A percentile compares a stretch with the other conserved stretches of the same genome.
Evolutionary conservation across 257 asterid genomes (phyloP).

Genomic region (Lavandula angustifolia): DNA sequence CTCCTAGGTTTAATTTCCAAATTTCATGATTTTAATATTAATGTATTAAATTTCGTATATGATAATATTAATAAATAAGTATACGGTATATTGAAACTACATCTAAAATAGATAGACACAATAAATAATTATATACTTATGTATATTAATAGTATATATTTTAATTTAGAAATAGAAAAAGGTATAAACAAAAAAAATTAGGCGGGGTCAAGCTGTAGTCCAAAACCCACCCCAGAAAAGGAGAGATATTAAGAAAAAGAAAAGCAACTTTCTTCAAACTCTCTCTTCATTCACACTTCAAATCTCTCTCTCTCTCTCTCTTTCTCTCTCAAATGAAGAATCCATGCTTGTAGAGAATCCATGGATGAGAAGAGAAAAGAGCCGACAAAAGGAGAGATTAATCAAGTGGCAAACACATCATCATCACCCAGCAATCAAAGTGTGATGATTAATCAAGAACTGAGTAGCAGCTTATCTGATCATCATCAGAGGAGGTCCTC

Average conservation of each 20-base stretch:
- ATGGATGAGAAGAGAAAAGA: conserved; percentile 36
- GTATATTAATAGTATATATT: too few species aligned
- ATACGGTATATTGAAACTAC: too few species aligned
- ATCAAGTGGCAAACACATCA: not conserved
- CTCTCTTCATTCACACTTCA: conserved; percentile 46
- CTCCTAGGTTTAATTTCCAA: not conserved
- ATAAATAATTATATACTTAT: too few species aligned
- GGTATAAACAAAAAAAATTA: conserved; percentile 21
- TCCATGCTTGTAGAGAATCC: conserved; percentile 28
- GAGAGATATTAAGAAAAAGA: conserved; percentile 13
- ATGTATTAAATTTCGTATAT: too few species aligned
- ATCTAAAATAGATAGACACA: too few species aligned
- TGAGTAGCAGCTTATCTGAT: conserved; percentile 22
- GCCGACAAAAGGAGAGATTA: conserved; percentile 1
- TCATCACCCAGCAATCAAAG: conserved; percentile 24
- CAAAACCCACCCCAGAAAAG: conserved; percentile 28
- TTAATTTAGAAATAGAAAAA: not conserved
- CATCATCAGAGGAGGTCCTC: conserved; percentile 27
- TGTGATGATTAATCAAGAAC: conserved; percentile 16
- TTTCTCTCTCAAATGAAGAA: conserved; percentile 39
- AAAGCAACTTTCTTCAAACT: conserved; percentile 23
- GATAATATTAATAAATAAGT: too few species aligned
- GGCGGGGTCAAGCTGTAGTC: conserved; percentile 44
- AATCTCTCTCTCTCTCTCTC: conserved; percentile 32
- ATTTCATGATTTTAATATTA: too few species aligned